Evolutionary conservation across 331 rosid species (phyloP).

Genomic region (Quercus phellos): DNA sequence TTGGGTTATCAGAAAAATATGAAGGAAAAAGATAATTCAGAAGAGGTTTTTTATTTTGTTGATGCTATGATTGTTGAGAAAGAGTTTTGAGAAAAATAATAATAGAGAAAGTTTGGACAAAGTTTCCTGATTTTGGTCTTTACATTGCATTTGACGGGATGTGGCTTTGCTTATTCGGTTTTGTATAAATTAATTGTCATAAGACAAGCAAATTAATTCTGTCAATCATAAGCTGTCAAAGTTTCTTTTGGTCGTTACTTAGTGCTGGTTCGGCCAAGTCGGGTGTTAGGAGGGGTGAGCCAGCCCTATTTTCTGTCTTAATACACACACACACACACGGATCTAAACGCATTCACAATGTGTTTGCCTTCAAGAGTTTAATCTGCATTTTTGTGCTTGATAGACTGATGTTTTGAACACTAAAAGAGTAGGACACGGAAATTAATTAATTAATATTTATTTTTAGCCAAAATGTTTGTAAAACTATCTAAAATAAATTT

Average conservation of each 20-base stretch:
- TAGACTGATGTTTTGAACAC: neutral
- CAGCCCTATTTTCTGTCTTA: neutral
- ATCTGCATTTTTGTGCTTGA: neutral
- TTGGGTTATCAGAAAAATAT: neutral
- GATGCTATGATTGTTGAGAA: neutral
- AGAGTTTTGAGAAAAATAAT: neutral
- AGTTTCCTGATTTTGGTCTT: neutral
- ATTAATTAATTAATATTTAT: no score
- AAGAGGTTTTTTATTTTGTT: neutral
- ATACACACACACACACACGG: no score
- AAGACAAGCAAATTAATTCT: neutral
- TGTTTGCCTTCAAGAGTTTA: neutral
- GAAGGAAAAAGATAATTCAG: neutral
- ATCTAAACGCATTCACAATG: neutral
- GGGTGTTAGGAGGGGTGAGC: neutral
- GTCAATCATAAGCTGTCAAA: neutral
- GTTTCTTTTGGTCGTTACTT: neutral
- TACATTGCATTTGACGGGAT: no score
- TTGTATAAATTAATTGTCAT: neutral
- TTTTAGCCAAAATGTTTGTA: no score
- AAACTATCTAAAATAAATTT: no score
- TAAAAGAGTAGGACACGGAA: neutral
- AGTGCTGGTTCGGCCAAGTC: neutral
- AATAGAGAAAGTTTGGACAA: neutral
- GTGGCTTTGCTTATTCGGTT: neutral